Conservation (phyloP, 1,139 yeast species). For the Geotrichum histeridarum region DNA sequence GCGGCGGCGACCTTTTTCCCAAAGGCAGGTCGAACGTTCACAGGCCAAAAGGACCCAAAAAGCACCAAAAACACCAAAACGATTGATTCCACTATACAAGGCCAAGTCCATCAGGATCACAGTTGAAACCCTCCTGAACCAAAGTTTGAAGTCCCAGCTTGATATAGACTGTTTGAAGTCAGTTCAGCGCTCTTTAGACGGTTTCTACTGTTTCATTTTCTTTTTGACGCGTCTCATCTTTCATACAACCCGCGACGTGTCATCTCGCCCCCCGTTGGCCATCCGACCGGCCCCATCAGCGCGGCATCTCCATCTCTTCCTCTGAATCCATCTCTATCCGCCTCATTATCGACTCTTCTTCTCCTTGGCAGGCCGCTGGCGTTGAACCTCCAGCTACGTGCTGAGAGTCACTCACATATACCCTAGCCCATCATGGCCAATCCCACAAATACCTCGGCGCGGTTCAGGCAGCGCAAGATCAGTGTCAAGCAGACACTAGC, state of each 20-base stretch:
- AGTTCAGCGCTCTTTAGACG: too few relatives aligned
- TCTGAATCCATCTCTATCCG: neutral
- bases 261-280: neutral
- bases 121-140: neutral
- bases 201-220: too few relatives aligned
- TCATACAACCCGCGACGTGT: neutral
- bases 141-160: neutral
- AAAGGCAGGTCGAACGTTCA: neutral
- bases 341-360: neutral
- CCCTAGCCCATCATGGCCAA: slow-evolving; percentile 2
- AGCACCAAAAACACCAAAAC: too few relatives aligned
- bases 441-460: slow-evolving; percentile 39
- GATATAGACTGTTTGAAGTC: neutral
- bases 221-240: neutral
- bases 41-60: too few relatives aligned
- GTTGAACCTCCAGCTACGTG: neutral
- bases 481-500: slow-evolving; percentile 83
- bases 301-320: neutral
- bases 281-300: neutral
- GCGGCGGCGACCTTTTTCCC: neutral
- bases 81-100: too few relatives aligned
- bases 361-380: neutral
- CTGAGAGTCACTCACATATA: slow-evolving; percentile 6
- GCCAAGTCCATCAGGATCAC: too few relatives aligned
- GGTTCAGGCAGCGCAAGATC: slow-evolving; percentile 87